Percentiles rank a stretch among this genome's conserved stretches.
phyloP scores from a whole-genome alignment of 495 filamentous ascomycete species.

The Letharia columbiana region DNA sequence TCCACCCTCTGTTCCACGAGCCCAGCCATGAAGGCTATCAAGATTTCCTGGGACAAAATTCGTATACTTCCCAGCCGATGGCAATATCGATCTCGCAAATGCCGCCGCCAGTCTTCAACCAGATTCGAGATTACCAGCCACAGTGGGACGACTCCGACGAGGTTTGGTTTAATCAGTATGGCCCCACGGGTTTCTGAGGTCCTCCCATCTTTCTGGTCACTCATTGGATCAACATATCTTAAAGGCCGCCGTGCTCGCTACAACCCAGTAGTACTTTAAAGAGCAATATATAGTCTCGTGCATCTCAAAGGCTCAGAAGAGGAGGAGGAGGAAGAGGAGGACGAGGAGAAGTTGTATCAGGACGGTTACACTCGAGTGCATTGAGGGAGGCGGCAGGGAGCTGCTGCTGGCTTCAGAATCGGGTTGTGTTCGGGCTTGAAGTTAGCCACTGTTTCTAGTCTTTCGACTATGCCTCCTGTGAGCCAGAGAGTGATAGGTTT shows the following conservation, averaged over 20 bases:
- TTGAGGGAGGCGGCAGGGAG: background rate
- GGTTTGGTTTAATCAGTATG: background rate
- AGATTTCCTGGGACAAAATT: background rate
- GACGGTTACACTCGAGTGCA: background rate
- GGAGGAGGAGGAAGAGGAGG: background rate
- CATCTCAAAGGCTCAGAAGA: background rate
- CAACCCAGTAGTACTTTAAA: background rate
- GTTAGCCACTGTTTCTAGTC: background rate
- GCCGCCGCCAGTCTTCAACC: background rate
- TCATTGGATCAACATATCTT: too few relatives aligned
- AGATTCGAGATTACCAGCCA: background rate
- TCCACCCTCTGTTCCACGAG: background rate
- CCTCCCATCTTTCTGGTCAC: background rate
- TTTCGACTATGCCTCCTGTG: background rate
- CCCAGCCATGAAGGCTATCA: background rate
- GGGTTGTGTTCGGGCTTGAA: background rate
- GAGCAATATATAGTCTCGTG: background rate
- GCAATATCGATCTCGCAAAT: background rate
- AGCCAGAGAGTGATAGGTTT: background rate
- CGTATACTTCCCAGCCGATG: background rate
- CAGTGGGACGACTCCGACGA: background rate
- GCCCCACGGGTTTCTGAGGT: background rate
- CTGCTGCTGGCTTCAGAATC: background rate
- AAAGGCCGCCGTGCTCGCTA: background rate
- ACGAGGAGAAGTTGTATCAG: background rate